Percentiles rank a stretch among this genome's conserved stretches.
Conservation (phyloP, 2,329 filamentous ascomycete genomes). For the Pseudopithomyces chartarum region DNA sequence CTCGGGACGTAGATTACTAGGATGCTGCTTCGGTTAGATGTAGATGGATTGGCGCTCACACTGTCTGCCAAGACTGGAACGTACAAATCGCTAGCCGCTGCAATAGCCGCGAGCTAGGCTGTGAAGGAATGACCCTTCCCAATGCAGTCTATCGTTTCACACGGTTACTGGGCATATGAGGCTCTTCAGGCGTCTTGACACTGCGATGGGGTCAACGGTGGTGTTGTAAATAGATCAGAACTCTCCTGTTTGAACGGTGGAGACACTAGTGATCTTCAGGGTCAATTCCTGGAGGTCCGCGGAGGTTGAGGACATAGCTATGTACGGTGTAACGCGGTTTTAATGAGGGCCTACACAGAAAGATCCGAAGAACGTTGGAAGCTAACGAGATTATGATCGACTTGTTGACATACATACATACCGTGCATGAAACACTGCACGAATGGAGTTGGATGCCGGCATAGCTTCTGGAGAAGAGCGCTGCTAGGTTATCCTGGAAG, state of each 20-base stretch:
- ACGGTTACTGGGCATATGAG: neutral
- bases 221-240: neutral
- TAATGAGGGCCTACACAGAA: too few relatives aligned
- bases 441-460: too few relatives aligned
- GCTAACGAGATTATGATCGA: too few relatives aligned
- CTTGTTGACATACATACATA: too few relatives aligned
- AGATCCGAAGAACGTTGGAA: too few relatives aligned
- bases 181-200: neutral
- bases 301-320: neutral
- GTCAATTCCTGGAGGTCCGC: neutral
- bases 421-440: too few relatives aligned
- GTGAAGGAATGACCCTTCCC: neutral
- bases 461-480: too few relatives aligned
- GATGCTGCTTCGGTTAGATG: neutral
- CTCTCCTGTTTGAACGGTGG: neutral
- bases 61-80: neutral
- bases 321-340: too few relatives aligned
- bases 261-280: neutral
- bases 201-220: neutral
- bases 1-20: constrained; percentile 4
- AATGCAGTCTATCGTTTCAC: neutral
- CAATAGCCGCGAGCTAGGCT: neutral
- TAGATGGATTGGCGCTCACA: neutral
- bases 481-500: too few relatives aligned
- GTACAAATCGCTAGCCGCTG: neutral